phyloP scores from a whole-genome alignment of 192 early-diverging fungal genomes.

The Backusella circina region DNA sequence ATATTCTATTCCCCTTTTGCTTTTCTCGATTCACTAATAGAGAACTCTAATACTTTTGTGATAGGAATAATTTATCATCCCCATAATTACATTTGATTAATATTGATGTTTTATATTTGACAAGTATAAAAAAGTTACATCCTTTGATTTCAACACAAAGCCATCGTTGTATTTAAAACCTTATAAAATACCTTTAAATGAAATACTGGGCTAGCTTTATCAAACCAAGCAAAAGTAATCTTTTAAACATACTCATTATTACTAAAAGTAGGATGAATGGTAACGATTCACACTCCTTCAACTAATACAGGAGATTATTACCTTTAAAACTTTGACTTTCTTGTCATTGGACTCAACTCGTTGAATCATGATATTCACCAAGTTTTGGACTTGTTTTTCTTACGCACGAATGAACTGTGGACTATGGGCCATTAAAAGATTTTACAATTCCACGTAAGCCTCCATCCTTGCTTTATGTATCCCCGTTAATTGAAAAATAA shows the following conservation, averaged over 20 bases:
- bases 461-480: not conserved
- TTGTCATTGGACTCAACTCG: not conserved
- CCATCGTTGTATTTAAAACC: too few species aligned
- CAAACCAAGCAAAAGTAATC: not conserved
- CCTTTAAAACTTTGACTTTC: not conserved
- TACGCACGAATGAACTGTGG: not conserved
- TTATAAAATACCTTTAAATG: too few species aligned
- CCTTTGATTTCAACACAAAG: too few species aligned
- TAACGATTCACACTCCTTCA: not conserved
- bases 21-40: too few species aligned
- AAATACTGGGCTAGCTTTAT: not conserved
- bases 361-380: not conserved
- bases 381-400: not conserved
- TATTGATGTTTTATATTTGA: too few species aligned
- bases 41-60: too few species aligned
- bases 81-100: too few species aligned
- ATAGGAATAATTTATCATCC: too few species aligned
- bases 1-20: too few species aligned
- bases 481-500: not conserved
- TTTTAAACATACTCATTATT: not conserved
- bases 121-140: too few species aligned
- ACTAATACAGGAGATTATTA: not conserved
- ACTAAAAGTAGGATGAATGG: not conserved
- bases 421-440: not conserved
- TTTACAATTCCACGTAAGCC: not conserved